A percentile compares a stretch with the other conserved stretches of the same genome.
Evolutionary conservation across 495 filamentous ascomycete species (phyloP).

Genomic region (Annulohypoxylon maeteangense): DNA sequence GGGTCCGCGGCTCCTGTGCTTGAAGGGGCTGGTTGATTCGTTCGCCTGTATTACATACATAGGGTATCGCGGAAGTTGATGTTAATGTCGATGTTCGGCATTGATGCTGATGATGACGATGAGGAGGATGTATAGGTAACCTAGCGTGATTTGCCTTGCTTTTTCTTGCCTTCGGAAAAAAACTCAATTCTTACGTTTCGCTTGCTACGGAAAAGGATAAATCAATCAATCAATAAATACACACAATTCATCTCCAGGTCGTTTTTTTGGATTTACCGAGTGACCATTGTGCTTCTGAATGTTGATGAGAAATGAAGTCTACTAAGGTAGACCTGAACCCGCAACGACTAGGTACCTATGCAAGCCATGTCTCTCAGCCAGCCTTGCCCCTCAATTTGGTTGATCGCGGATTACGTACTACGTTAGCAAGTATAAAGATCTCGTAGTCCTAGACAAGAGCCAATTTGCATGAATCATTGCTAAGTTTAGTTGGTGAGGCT

Average conservation of each 20-base stretch:
- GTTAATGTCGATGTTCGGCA: neutral
- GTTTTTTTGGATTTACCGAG: neutral
- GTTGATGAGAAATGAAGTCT: neutral
- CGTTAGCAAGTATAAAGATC: no score
- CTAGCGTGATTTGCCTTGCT: neutral
- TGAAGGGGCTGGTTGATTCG: constrained; percentile 19
- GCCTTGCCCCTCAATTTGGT: no score
- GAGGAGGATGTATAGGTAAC: neutral
- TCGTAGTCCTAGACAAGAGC: no score
- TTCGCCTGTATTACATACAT: constrained; percentile 30
- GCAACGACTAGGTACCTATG: no score
- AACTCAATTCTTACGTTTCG: neutral
- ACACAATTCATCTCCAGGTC: neutral
- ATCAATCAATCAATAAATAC: neutral
- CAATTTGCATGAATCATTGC: no score
- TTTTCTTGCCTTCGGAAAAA: neutral
- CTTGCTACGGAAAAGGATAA: neutral
- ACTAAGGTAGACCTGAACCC: neutral
- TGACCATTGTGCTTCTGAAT: neutral
- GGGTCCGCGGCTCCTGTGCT: constrained; percentile 12
- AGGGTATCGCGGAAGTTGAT: constrained; percentile 13
- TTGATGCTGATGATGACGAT: neutral
- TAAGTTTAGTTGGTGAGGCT: no score
- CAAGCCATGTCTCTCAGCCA: no score
- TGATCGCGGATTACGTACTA: no score